These are phyloP conservation scores for Bimuria novae-zelandiae DNA, from an alignment of 2,329 filamentous ascomycete genomes.

Conservation along the genomic window DNA sequence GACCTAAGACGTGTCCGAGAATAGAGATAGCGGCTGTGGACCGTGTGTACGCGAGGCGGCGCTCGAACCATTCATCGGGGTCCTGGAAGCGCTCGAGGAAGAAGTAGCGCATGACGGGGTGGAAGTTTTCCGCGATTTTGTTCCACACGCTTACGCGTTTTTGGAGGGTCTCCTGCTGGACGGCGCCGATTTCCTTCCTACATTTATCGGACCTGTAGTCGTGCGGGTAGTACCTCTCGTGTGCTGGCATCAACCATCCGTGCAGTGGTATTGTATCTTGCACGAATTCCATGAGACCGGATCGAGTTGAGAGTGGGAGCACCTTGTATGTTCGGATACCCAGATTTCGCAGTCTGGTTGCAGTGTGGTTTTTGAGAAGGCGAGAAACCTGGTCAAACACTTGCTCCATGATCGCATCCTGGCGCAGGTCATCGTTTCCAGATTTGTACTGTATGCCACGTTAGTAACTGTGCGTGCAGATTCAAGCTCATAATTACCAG, in stretches of 20 bases:
- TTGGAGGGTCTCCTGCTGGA: conserved; percentile 71
- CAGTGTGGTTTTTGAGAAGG: conserved; percentile 81
- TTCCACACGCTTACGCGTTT: conserved; percentile 75
- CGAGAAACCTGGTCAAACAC: conserved; percentile 96
- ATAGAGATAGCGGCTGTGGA: conserved; percentile 96
- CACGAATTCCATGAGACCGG: conserved; percentile 97
- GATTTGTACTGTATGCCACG: conserved; percentile 74
- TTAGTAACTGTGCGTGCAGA: not conserved
- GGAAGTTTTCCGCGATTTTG: conserved; percentile 78
- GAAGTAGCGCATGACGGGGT: conserved; percentile 94
- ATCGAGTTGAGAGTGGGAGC: conserved; percentile 79
- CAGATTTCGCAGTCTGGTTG: conserved; percentile 84
- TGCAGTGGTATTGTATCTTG: conserved; percentile 90
- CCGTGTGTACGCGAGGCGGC: conserved; percentile 86
- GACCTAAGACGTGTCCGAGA: conserved; percentile 86
- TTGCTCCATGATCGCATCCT: conserved; percentile 99
- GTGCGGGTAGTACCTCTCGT: conserved; percentile 82
- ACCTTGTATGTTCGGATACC: conserved; percentile 98
- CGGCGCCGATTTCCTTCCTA: conserved; percentile 77
- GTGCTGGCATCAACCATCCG: conserved; percentile 88
- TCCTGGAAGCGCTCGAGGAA: conserved; percentile 94
- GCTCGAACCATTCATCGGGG: conserved; percentile 94
- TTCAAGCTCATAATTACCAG: conserved; percentile 58
- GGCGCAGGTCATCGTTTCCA: conserved; percentile 91
- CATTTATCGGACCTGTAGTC: conserved; percentile 78